phyloP scores from a whole-genome alignment of 345 rosid species.

The Populus davidiana region DNA sequence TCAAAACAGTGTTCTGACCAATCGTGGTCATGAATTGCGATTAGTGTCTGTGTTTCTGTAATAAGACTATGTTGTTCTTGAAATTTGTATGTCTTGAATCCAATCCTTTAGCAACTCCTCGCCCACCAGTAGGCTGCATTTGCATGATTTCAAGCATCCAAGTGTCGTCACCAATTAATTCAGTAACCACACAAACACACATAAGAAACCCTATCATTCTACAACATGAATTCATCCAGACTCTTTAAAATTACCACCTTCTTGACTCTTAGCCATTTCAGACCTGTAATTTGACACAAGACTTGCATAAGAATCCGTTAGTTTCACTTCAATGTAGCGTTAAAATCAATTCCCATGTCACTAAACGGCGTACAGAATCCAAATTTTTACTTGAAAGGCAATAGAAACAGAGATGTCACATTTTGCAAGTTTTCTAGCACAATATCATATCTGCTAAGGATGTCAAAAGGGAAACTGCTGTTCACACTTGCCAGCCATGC shows the following conservation, averaged over 20 bases:
- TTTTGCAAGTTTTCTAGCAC: too few species aligned
- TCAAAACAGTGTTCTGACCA: background rate
- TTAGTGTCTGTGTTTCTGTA: constrained; percentile 24
- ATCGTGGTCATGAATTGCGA: constrained; percentile 45
- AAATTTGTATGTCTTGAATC: constrained; percentile 51
- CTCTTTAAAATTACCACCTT: too few species aligned
- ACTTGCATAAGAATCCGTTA: too few species aligned
- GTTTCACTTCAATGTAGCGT: too few species aligned
- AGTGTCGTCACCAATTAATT: background rate
- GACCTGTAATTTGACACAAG: too few species aligned
- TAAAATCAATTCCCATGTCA: too few species aligned
- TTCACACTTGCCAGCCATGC: background rate
- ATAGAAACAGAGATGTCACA: background rate
- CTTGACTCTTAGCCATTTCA: too few species aligned
- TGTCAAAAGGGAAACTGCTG: background rate
- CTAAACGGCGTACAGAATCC: background rate
- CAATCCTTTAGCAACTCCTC: constrained; percentile 59
- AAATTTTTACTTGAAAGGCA: background rate
- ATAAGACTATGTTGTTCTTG: constrained; percentile 55
- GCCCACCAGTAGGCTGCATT: constrained; percentile 49
- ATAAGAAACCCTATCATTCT: background rate
- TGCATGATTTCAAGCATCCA: background rate
- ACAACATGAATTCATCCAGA: too few species aligned
- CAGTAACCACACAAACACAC: background rate
- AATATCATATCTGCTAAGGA: too few species aligned